Base-by-base conservation (phyloP, 2,329 filamentous ascomycete species). In the Arthrobotrys sinensis region DNA sequence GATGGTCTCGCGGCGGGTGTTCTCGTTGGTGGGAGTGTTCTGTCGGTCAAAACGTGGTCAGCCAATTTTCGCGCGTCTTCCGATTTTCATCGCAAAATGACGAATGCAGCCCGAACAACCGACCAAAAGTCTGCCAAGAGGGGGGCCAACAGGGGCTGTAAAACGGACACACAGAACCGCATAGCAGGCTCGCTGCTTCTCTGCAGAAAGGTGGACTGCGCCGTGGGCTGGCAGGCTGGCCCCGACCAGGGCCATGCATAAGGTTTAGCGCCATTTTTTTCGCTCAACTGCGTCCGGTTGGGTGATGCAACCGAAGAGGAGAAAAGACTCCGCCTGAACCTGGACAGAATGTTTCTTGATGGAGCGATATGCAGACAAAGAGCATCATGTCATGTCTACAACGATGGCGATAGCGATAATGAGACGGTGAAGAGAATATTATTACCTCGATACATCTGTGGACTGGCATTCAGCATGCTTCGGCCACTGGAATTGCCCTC, bases 241-340 rank as follows among this genome's bases (percentile, higher is more conserved):
- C 34, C 50, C 40, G 67, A 43, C 68, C 75, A 72, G 75, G 67
- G 67, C 45, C 75, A 72, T 78, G 75, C 75, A 78, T 71, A 71
- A 78, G 75, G 75, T 78, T 78, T 78, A 78, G 75, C 75, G 75
- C 62, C 32, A 28, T 67, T 78, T 77, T 68, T 71, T 62, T 78
- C 60, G 75, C 75, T 78, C 67, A 68, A 62, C 67, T 72, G 62
- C 67, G 75, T 78, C 75, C 75, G 67, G 75, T 78, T 78, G 75
- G 75, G 71, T 78, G 75, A 78, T 78, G 75, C 75, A 78, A 78
- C 75, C 67, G 75, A 78, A 78, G 75, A 71, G 75, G 75, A 78
- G 75, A 66, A 78, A 78, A 78, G 75, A 68, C 67, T 78, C 75
- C 75, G 75, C 53, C 50, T 68, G 43, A 38, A 38, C 24, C 40